phyloP scores from a whole-genome alignment of 2,329 filamentous ascomycete genomes.

The Furcasterigmium furcatum region DNA sequence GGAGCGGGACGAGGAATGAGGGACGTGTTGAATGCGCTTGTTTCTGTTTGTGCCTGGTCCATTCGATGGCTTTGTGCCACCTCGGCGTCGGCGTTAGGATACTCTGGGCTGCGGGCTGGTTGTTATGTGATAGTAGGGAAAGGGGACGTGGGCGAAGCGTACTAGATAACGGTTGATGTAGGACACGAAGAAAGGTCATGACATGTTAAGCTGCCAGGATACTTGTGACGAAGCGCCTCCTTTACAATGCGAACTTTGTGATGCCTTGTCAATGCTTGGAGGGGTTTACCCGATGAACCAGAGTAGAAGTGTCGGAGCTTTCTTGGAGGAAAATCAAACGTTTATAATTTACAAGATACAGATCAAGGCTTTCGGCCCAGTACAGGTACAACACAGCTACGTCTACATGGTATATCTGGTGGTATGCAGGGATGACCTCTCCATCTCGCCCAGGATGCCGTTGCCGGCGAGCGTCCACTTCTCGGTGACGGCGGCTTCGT shows the following conservation, averaged over 20 bases:
- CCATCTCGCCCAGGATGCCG: slow-evolving; percentile 82
- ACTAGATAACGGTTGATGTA: neutral
- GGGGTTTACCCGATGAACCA: no score
- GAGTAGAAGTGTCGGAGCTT: no score
- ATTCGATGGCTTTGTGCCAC: no score
- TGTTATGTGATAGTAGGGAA: no score
- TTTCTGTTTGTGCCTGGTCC: no score
- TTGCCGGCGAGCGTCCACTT: slow-evolving; percentile 81
- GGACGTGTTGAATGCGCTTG: no score
- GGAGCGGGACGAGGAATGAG: slow-evolving; percentile 6
- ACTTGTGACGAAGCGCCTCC: no score
- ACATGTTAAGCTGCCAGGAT: no score
- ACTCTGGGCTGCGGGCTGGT: no score
- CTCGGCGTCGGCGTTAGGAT: neutral
- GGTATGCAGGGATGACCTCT: slow-evolving; percentile 52
- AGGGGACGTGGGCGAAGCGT: neutral
- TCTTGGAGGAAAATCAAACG: neutral
- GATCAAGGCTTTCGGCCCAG: neutral
- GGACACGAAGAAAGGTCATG: neutral
- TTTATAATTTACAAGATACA: slow-evolving; percentile 4
- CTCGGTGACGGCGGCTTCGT: slow-evolving; percentile 69
- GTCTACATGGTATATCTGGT: neutral
- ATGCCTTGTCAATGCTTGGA: neutral
- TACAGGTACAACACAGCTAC: neutral
- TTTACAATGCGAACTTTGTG: no score